phyloP scores from a whole-genome alignment of 148 eudicot genomes.

The Polygonum maritimum region DNA sequence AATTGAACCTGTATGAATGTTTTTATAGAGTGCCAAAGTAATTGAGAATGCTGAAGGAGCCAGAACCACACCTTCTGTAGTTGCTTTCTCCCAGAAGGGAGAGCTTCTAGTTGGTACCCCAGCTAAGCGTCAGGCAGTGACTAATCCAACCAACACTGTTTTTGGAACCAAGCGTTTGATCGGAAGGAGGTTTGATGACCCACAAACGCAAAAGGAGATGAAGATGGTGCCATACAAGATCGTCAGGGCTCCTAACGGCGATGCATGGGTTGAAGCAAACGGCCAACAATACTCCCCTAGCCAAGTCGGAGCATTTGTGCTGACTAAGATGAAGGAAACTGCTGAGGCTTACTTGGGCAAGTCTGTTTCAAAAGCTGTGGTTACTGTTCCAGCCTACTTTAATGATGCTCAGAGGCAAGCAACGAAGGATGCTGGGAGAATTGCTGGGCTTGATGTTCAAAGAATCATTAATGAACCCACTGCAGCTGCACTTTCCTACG shows the following conservation, averaged over 20 bases:
- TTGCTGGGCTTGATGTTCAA: conserved; percentile 89
- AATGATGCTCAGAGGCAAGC: conserved; percentile 99
- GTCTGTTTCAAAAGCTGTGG: conserved; percentile 65
- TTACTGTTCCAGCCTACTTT: conserved; percentile 93
- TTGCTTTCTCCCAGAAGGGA: conserved; percentile 69
- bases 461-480: conserved; percentile 97
- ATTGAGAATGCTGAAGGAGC: conserved; percentile 95
- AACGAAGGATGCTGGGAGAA: conserved; percentile 90
- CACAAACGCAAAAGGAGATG: conserved; percentile 91
- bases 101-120: conserved; percentile 91
- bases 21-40: conserved; percentile 58
- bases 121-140: conserved; percentile 92
- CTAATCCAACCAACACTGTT: conserved; percentile 76
- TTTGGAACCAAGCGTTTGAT: conserved; percentile 85
- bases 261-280: conserved; percentile 97
- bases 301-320: conserved; percentile 80
- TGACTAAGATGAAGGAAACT: conserved; percentile 96
- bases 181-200: conserved; percentile 82
- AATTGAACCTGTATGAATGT: neutral
- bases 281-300: conserved; percentile 94
- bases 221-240: conserved; percentile 93
- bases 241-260: conserved; percentile 85
- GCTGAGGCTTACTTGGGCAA: conserved; percentile 93
- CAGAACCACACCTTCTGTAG: conserved; percentile 95
- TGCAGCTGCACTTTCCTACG: conserved; percentile 98